Evolutionary conservation across 306 rosid genomes (phyloP).

Genomic region (Vigna mungo): DNA sequence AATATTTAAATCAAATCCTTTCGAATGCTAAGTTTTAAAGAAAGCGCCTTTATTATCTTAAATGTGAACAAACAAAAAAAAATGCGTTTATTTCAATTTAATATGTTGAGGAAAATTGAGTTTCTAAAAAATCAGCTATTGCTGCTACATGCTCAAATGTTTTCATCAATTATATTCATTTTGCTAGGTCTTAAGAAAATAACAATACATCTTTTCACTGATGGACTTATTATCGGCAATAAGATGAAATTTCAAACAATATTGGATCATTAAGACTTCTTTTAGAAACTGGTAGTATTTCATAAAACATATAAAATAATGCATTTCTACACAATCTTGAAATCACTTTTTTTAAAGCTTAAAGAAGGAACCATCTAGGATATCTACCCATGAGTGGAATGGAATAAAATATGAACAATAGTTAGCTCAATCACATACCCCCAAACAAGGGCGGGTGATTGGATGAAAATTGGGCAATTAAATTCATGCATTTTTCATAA

Average conservation of each 20-base stretch:
- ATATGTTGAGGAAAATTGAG: neutral
- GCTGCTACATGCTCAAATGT: constrained; percentile 2
- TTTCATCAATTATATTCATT: constrained; percentile 1
- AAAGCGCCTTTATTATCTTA: neutral
- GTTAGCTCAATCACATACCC: neutral
- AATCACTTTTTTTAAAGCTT: neutral
- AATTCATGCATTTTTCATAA: neutral
- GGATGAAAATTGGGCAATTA: neutral
- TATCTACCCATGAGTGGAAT: neutral
- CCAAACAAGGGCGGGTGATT: neutral
- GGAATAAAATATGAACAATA: neutral
- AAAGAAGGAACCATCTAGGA: neutral
- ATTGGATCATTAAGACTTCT: neutral
- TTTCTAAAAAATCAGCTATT: neutral
- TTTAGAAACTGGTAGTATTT: neutral
- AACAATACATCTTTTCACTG: neutral
- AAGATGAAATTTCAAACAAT: neutral
- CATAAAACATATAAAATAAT: neutral
- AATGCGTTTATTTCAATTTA: constrained; percentile 2
- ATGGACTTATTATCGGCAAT: neutral
- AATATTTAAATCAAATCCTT: constrained; percentile 3
- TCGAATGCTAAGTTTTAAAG: constrained; percentile 2
- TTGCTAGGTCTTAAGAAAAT: neutral
- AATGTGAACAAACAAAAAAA: neutral
- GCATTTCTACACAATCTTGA: neutral